Percentiles rank a stretch among this genome's conserved stretches.
phyloP scores from a whole-genome alignment of 1,139 yeast genomes.

The Zygosaccharomyces pseudobailii region DNA sequence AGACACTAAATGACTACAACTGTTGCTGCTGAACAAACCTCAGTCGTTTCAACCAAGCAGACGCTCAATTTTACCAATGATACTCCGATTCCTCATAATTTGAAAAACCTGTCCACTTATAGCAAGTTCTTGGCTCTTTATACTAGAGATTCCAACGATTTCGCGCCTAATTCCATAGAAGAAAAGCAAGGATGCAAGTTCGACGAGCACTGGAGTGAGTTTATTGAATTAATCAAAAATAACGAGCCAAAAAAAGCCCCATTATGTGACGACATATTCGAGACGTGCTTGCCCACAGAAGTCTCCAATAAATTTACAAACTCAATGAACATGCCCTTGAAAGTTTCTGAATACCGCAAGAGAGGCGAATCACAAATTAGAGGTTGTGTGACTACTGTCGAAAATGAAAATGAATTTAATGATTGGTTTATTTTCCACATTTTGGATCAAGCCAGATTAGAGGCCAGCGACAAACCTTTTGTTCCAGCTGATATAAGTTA shows the following conservation, averaged over 20 bases:
- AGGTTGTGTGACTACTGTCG: slow-evolving; percentile 34
- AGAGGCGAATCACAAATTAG: slow-evolving; percentile 33
- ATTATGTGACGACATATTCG: slow-evolving; percentile 18
- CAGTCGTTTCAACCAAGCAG: not conserved
- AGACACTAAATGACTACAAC: not conserved
- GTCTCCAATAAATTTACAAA: slow-evolving; percentile 22
- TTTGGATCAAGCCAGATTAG: slow-evolving; percentile 33
- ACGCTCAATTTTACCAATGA: slow-evolving; percentile 8
- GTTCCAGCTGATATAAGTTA: slow-evolving; percentile 14
- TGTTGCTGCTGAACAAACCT: not conserved
- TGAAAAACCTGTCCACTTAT: slow-evolving; percentile 34
- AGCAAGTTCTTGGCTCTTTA: slow-evolving; percentile 36
- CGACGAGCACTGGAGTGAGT: slow-evolving; percentile 27
- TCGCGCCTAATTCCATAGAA: slow-evolving; percentile 23
- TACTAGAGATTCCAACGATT: slow-evolving; percentile 26
- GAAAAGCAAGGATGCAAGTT: slow-evolving; percentile 32
- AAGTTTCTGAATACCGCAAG: slow-evolving; percentile 30
- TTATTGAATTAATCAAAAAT: slow-evolving; percentile 10
- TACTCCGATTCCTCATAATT: slow-evolving; percentile 10
- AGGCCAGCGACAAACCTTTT: slow-evolving; percentile 18
- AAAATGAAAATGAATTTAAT: slow-evolving; percentile 31
- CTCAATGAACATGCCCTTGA: slow-evolving; percentile 20
- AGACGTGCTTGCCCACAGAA: slow-evolving; percentile 19
- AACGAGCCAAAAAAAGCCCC: slow-evolving; percentile 11
- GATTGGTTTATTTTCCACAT: slow-evolving; percentile 38